These are phyloP conservation scores for Geosmithia putterillii DNA, from an alignment of 2,329 filamentous ascomycete genomes.

Conservation along the genomic window DNA sequence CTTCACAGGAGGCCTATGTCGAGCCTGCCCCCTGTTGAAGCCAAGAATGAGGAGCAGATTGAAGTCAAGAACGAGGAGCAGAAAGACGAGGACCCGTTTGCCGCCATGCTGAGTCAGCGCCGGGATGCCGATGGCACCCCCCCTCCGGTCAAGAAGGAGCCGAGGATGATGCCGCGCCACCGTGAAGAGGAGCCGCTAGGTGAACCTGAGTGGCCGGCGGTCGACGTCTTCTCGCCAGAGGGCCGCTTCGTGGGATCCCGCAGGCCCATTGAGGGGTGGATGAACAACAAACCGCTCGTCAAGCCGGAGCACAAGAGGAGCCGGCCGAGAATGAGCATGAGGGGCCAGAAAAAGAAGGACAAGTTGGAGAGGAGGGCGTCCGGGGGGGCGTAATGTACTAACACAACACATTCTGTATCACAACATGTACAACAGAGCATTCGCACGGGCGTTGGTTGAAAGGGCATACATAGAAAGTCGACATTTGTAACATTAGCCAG, in stretches of 20 bases:
- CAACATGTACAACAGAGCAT: background rate
- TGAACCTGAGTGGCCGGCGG: conserved; percentile 42
- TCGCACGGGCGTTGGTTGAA: conserved; percentile 1
- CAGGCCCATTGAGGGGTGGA: conserved; percentile 59
- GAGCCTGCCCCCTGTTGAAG: background rate
- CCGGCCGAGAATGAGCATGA: conserved; percentile 60
- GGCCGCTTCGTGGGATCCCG: conserved; percentile 66
- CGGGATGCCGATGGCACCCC: conserved; percentile 2
- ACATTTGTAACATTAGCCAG: background rate
- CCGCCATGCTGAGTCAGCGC: conserved; percentile 12
- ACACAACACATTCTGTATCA: conserved; percentile 6
- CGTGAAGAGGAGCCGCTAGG: conserved; percentile 1
- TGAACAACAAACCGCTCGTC: conserved; percentile 45
- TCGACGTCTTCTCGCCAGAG: conserved; percentile 78
- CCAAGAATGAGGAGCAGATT: conserved; percentile 4
- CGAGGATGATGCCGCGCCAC: conserved; percentile 4
- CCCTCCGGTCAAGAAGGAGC: conserved; percentile 2
- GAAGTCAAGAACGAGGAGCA: conserved; percentile 9
- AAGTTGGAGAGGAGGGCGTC: conserved; percentile 15
- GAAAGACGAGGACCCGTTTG: conserved; percentile 10
- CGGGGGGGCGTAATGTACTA: background rate
- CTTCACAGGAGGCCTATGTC: conserved; percentile 5
- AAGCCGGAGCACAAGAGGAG: conserved; percentile 32
- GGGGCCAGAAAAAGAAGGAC: conserved; percentile 29
- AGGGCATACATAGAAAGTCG: background rate